Evolutionary conservation across 345 rosid species (phyloP).

Genomic region (Lepidium aucheri): DNA sequence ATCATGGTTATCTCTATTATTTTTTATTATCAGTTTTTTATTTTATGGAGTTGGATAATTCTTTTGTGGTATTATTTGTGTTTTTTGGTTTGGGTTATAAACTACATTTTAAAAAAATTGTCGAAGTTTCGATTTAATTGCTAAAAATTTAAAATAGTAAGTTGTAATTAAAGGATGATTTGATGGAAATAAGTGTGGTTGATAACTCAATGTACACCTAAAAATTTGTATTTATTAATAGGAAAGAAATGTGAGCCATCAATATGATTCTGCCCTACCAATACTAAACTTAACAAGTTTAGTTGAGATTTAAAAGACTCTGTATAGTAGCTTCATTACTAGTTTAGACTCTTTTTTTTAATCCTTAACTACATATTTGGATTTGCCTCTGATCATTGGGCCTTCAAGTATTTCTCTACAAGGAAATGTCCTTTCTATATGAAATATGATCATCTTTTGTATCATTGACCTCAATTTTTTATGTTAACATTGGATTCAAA

Average conservation of each 20-base stretch:
- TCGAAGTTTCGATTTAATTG: no score
- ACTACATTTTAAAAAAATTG: no score
- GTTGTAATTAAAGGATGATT: slow-evolving; percentile 4
- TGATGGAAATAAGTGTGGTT: neutral
- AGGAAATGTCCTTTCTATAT: neutral
- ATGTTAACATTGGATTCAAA: no score
- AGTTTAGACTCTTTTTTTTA: neutral
- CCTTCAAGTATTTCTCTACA: neutral
- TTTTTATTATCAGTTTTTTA: no score
- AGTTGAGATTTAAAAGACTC: neutral
- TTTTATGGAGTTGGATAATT: no score
- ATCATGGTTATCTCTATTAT: no score
- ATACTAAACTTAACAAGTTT: slow-evolving; percentile 1
- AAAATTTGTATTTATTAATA: slow-evolving; percentile 17
- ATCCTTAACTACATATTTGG: neutral
- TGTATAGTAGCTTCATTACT: neutral
- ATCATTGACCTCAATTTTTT: no score
- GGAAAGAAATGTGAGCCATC: slow-evolving; percentile 13
- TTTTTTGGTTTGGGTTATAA: no score
- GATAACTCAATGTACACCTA: slow-evolving; percentile 1
- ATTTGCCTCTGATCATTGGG: slow-evolving; percentile 3
- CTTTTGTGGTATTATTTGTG: no score
- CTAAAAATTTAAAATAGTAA: no score
- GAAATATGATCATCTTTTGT: no score
- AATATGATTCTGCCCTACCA: slow-evolving; percentile 14